These are phyloP conservation scores for Phaffia tasmanica DNA, from an alignment of 768 basidiomycete species.

Conservation along the genomic window DNA sequence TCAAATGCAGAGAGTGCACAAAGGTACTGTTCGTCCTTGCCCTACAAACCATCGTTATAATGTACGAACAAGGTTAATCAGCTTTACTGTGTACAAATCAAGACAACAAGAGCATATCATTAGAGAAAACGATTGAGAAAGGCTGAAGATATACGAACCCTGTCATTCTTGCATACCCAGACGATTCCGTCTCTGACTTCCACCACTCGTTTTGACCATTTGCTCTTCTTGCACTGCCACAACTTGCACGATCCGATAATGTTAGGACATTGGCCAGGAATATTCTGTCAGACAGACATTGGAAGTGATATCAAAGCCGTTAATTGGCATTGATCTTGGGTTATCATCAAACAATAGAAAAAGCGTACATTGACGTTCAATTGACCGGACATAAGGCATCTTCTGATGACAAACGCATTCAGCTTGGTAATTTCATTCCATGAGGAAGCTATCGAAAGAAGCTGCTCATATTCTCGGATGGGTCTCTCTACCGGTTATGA, in stretches of 20 bases:
- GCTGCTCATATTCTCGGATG: conserved; percentile 71
- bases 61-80: neutral
- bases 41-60: conserved; percentile 42
- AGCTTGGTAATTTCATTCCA: conserved; percentile 77
- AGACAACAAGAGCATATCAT: neutral
- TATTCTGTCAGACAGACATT: conserved; percentile 43
- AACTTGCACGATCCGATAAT: conserved; percentile 50
- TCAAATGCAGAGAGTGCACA: conserved; percentile 85
- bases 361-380: conserved; percentile 38
- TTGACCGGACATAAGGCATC: conserved; percentile 53
- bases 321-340: neutral
- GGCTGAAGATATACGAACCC: conserved; percentile 44
- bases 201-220: conserved; percentile 90
- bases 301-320: rapidly evolving
- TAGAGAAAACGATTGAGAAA: neutral
- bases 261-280: conserved; percentile 44
- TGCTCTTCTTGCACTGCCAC: conserved; percentile 71
- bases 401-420: conserved; percentile 69
- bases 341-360: conserved; percentile 5
- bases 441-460: conserved; percentile 64
- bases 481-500: conserved; percentile 59
- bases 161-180: conserved; percentile 81
- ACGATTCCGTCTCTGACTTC: conserved; percentile 73
- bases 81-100: neutral
- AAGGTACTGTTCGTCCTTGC: conserved; percentile 68